Evolutionary conservation across 306 rosid genomes (phyloP), one percentile per base, ranked within the genome.

Genomic region (apple (Malus domestica)): DNA sequence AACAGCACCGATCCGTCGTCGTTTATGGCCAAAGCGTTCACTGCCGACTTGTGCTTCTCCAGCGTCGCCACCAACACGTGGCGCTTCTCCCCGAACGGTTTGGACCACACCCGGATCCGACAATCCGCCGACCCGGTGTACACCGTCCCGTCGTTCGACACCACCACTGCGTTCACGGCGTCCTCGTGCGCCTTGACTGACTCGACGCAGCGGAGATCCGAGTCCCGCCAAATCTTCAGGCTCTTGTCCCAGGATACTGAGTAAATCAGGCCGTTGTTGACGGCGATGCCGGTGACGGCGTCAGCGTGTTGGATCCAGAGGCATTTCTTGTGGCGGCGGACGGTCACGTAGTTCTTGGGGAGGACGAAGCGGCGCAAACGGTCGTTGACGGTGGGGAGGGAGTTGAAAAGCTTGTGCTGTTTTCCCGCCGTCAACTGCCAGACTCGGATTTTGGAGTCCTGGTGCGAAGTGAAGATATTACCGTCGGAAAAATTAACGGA

Each of bases 161-260:
- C 98, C 13, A 73, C 92, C 1, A 95, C 93, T 5, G 97, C 92
- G 82, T 90, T 92, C 12, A 95, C 76, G 4, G 98, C 97, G 40
- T 95, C 98, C 22, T 95, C 97, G 84, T 95, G 98, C 1, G 93
- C 97, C 62, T 71, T 84, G 2, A 95, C 76, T 0, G 97, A 90
- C 82, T 95, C 96, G 2, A 84, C 18, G 51, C 97, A 95, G 3
- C 96, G 90, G 33, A 88, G 90, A 73, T 88, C 87, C 2, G 93
- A 84, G 9, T 82, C 79, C 5, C 93, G 76, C 97, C 98, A 95
- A 59, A 95, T 74, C 74, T 95, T 95, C 62, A 95, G 75, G 35
- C 84, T 89, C 82, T 80, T 84, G 44, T 95, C 98, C 98, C 98
- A 95, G 5, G 98, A 95, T 30, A 95, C 97, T 3, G 98, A 95